These are phyloP conservation scores for Ophiostoma pallidulum DNA, from an alignment of 2,329 filamentous ascomycete genomes.

Conservation along the genomic window DNA sequence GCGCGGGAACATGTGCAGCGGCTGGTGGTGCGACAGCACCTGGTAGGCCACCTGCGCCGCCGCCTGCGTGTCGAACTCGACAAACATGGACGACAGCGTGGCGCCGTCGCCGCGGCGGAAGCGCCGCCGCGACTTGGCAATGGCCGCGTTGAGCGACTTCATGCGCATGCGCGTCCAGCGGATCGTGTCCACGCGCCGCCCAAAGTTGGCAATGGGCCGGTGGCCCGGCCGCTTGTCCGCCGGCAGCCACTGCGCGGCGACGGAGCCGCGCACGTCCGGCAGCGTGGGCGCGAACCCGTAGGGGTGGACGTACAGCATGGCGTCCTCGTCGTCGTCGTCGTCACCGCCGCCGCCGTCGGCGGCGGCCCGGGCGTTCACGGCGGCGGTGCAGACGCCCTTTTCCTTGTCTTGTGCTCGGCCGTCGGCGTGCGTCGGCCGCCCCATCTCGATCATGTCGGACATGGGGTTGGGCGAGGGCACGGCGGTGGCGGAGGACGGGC, in stretches of 20 bases:
- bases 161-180: constrained; percentile 68
- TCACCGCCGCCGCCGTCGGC: constrained; percentile 29
- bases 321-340: constrained; percentile 42
- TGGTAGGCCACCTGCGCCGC: constrained; percentile 83
- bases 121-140: constrained; percentile 40
- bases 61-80: constrained; percentile 76
- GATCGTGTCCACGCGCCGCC: constrained; percentile 81
- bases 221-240: constrained; percentile 62
- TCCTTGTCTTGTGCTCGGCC: neutral
- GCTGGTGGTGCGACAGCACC: constrained; percentile 68
- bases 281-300: constrained; percentile 23
- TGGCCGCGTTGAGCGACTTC: constrained; percentile 27
- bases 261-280: constrained; percentile 34
- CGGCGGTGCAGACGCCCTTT: neutral
- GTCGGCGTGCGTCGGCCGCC: neutral
- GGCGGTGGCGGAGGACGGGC: neutral
- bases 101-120: constrained; percentile 56
- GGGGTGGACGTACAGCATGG: constrained; percentile 33
- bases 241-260: constrained; percentile 58
- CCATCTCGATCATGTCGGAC: constrained; percentile 6
- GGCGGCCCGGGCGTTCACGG: neutral
- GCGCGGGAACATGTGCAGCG: constrained; percentile 74
- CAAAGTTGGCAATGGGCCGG: constrained; percentile 51
- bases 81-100: constrained; percentile 69
- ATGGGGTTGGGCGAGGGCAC: neutral